Base-by-base conservation (phyloP, 495 filamentous ascomycete genomes). In the Neurospora pannonica region DNA sequence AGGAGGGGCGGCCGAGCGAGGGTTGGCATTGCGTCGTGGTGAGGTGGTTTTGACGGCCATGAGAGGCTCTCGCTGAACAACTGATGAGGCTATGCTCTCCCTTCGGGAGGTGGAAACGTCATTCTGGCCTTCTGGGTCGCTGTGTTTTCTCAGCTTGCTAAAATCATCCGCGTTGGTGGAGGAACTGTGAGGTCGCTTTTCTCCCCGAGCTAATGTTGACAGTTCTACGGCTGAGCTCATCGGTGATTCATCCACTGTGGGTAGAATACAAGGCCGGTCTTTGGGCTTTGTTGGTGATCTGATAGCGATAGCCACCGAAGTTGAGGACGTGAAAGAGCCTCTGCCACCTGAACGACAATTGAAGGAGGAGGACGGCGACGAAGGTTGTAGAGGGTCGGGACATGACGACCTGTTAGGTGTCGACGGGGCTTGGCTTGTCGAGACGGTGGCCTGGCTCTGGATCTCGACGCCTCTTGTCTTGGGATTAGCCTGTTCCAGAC, bases 401-500 rank as follows among this genome's bases (percentile, higher is more conserved):
- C 54, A 67, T 67, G 54, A 34, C 28, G 54, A 67, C 5, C 28
- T 67, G 6, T 36, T 67, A 19, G 28, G 54, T n/a, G 76, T 78
- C 40, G 72, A 73, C 42, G 24, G 54, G 5, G 54, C 28, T 36
- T 78, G 77, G 40, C 72, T 76, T 5, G 71, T 37, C 38, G 69
- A 67, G 31, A 34, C 54, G 31, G 54, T 67, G 28, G 71, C 28
- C 17, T 69, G 43, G 71, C 43, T 72, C 19, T 69, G 71, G 28
- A 73, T 74, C 67, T 85, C 83, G 10, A 79, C 76, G 4, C 76
- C 48, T 37, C 79, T 71, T n/a, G 77, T 74, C 4, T 77, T 72
- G 8, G 82, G 81, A 70, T 87, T 87, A 2, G 86, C 82, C 46
- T 77, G 75, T 71, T 88, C 86, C 13, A 93, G 77, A 8, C 85